Conservation (phyloP, 1,139 yeast species). For the Candida buenavistaensis region DNA sequence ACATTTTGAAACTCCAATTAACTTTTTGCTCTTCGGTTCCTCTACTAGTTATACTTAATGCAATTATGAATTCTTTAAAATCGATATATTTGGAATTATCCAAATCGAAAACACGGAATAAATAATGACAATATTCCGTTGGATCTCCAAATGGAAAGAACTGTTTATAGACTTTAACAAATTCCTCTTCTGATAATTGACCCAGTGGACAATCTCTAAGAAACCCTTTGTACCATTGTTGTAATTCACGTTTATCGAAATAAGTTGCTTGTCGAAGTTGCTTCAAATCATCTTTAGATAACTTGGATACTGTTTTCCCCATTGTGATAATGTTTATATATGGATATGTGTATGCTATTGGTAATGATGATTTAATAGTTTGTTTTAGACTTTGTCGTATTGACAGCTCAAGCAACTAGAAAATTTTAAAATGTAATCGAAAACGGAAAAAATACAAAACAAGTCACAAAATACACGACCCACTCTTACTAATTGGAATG, state of each 20-base stretch:
- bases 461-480: too few relatives aligned
- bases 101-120: constrained; percentile 85
- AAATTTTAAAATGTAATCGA: too few relatives aligned
- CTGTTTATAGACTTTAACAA: constrained; percentile 89
- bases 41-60: constrained; percentile 83
- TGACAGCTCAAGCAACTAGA: too few relatives aligned
- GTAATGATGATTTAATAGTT: too few relatives aligned
- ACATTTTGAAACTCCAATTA: constrained; percentile 82
- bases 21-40: constrained; percentile 87
- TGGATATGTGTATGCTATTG: too few relatives aligned
- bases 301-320: constrained; percentile 95
- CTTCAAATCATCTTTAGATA: constrained; percentile 87
- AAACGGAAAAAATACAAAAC: too few relatives aligned
- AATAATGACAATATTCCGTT: constrained; percentile 81
- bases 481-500: too few relatives aligned
- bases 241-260: constrained; percentile 90
- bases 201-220: constrained; percentile 93
- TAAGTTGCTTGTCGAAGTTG: constrained; percentile 83
- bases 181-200: constrained; percentile 81
- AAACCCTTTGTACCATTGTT: constrained; percentile 98
- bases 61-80: constrained; percentile 89
- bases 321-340: constrained; percentile 38
- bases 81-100: constrained; percentile 82
- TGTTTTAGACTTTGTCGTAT: too few relatives aligned
- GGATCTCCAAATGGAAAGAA: constrained; percentile 99